Base-by-base conservation (phyloP, 2,329 filamentous ascomycete species). In the Talaromyces sp. region DNA sequence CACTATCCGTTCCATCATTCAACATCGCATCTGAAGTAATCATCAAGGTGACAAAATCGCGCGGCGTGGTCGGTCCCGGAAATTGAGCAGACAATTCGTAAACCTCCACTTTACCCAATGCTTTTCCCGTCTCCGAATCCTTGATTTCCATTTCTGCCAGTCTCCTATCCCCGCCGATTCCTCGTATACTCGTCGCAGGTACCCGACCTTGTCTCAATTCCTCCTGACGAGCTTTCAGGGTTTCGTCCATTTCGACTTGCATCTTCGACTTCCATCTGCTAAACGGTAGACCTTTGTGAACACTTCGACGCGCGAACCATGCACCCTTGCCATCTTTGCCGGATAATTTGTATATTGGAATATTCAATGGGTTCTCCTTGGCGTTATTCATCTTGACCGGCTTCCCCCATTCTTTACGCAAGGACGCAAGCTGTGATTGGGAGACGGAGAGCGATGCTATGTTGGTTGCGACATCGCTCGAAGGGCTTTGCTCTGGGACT, bases 71-170 rank as follows among this genome's bases (percentile, higher is more conserved):
- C 3, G 93, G 93, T 0, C 91, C 91, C 0, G 93, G 92, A 69
- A 97, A 97, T 72, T 95, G 89, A 2, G 92, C 92, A 23, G 91
- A 93, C 0, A 96, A 83, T 71, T 93, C 88, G 70, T 91, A 96
- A 4, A 96, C 91, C 87, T 73, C 67, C 16, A 74, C 58, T 39
- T 66, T 65, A 1, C 72, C 73, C 5, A 76, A 40, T 8, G 67
- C 58, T 14, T 55, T 18, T 28, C 40, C 16, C 5, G 58, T 40
- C 6, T 57, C 65, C n/a, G 66, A 64, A 60, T 58, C 40, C 9
- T 50, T 58, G 84, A 87, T 81, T 8, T 80, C 79, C 48, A 83
- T 79, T 60, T 85, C 82, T 74, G 91, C 92, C 11, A 96, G 80
- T 65, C 84, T 83, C 71, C 83, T 86, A 72, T 96, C 92, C 1